Base-by-base conservation (phyloP, 2,329 filamentous ascomycete species). In the Gliomastix tumulicola region DNA sequence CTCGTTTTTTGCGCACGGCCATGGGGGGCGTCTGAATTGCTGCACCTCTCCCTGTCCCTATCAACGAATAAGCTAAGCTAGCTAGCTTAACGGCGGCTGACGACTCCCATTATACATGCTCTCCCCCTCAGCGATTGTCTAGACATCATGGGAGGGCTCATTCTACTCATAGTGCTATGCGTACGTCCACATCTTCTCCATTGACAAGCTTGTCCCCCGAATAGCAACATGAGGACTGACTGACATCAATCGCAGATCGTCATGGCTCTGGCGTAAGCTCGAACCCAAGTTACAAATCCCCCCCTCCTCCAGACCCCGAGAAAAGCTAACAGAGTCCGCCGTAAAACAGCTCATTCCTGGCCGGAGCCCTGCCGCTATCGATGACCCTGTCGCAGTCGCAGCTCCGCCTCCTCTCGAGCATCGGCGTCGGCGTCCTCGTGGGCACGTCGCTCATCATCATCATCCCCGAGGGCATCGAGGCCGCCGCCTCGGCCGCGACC, bases 401-500 rank as follows among this genome's bases (percentile, higher is more conserved):
- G 59, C 68, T 97, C 39, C 83, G 90, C 54, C 68, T 95, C 34
- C 85, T 97, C 55, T 94, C 90, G 17, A 89, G 88, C 39, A 77
- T 97, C 56, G 92, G 92, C 36, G 88, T 95, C 59, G 92, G 92
- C 31, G 84, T 98, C 35, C 70, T 98, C 8, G 89, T 98, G 13
- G 92, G 92, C 23, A 97, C 92, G 20, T 90, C 90, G 2, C 74
- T 98, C 45, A 90, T 97, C 45, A 88, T 98, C 21, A 97, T 98
- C 54, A 95, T 98, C 51, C 92, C 92, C 1, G 92, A 98, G 60
- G 92, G 92, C 25, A 82, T 97, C 41, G 89, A 96, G 56, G 90
- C 92, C 4, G 74, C 96, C 39, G 87, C 92, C 48, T 79, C 71
- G 12, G 65, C 73, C 4, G 59, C 63, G 3, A 56, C 72, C 4